Base-by-base conservation (phyloP, 495 filamentous ascomycete genomes). In the Melanomma pulvis-pyrius region DNA sequence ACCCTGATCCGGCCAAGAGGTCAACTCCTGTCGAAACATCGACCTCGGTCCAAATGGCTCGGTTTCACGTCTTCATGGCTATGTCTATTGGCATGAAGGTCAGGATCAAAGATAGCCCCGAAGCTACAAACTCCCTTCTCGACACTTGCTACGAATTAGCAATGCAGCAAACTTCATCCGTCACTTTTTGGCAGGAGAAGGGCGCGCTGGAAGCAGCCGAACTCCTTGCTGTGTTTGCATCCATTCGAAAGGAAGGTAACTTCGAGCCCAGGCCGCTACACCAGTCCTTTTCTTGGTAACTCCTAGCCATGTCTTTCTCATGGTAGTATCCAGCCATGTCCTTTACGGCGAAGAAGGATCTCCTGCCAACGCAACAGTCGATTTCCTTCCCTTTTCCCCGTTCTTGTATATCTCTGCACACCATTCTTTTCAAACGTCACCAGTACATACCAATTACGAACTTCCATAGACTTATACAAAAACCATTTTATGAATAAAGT, bases 401-500 rank as follows among this genome's bases (percentile, higher is more conserved):
- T 44, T 44, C 39, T 44, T 44, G 39, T 44, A 44, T 44, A 44
- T 44, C 39, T 44, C 5, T 17, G 39, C 39, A 44, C n/a, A 15
- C 39, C 39, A n/a, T 44, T 44, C 9, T 44, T 44, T 44, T 11
- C 13, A 44, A 11, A 11, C 5, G 8, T 44, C n/a, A 11, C n/a
- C 17, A 6, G 39, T 44, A 44, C 39, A 44, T 44, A 44, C 17
- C 39, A 44, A 44, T n/a, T n/a, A 44, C 39, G 13, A 44, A 6
- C 9, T 44, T 44, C 4, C n/a, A 44, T 44, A 44, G 39, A 44
- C 39, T 6, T n/a, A 44, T 15, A 44, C 39, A 44, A 44, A 17
- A 44, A 44, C 2, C 30, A 34, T 15, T 44, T 44, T 17, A 44
- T 44, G 39, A 44, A 96, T 28, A 90, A 93, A 25, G 91, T 98